Base-by-base conservation (phyloP, 225 moss, liverwort and hornwort genomes). In the Neckera pumila region DNA sequence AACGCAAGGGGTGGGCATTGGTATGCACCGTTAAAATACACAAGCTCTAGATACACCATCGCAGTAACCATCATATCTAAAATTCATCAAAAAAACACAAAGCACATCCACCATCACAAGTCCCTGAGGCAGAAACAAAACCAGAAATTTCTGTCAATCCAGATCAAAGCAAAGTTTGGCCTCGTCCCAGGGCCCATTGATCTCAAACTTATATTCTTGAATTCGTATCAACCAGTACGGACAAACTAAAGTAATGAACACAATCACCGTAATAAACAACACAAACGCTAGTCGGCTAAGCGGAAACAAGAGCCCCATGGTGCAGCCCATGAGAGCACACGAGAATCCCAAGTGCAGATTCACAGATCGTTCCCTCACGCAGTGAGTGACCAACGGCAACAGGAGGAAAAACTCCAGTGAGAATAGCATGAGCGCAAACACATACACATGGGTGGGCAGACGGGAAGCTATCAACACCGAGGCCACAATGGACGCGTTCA, bases 151-250 rank as follows among this genome's bases (percentile, higher is more conserved):
- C 47, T 82, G 76, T 94, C 89, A 95, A 84, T 95, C 95, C 51
- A 95, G 91, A 90, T 95, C 95, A 87, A 99, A 97, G 91, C 94
- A 97, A 72, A 99, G 96, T 80, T 97, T 99, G 87, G 98, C 97
- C 90, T 99, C 98, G 88, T 99, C 97, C 98, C 98, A 99, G 54
- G 97, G 98, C 12, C 98, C 97, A 77, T 96, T 99, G 87, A 99
- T 96, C 95, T 99, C 97, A 81, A 97, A 95, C 86, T 99, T 99
- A 54, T 94, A 99, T 90, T 99, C 95, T 88, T 99, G 96, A 28
- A 97, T 97, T 86, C 92, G 92, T 83, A 99, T 99, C 59, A 99
- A 91, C 98, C 95, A 96, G 87, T 97, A 96, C 2, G 98, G 97
- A 74, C 96, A 97, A 47, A 97, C 93, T 36, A 96, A 82, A 21